Evolutionary conservation across 2,329 filamentous ascomycete species (phyloP), one percentile per base, ranked within the genome.

Genomic region (Rhinocladiella similis): DNA sequence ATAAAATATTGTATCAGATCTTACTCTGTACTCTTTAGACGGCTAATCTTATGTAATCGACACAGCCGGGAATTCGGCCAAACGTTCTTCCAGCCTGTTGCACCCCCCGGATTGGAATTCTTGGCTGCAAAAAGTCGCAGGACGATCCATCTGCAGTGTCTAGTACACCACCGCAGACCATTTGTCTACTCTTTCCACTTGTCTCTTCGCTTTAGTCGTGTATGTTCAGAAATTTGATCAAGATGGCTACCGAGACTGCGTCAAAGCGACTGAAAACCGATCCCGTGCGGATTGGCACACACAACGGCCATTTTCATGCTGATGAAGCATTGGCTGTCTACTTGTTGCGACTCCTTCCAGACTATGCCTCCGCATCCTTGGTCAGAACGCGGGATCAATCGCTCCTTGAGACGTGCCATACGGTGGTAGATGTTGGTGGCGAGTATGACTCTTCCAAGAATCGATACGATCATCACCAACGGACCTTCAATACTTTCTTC

Each of bases 261-360:
- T 77, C 87, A 61, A 97, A 97, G 77, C 88, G 90, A 73, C 77
- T 95, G 72, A 96, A 96, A 82, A 90, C 87, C 66, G 80, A 83
- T 61, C 75, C 77, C 61, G 77, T 88, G 63, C 76, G 85, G 66
- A 95, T 97, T 71, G 94, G 92, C 70, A 99, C 94, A 27, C 94
- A 99, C 83, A 97, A 88, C 77, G 94, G 94, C 66, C 91, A 97
- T 80, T 99, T 99, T 83, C 94, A 99, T 79, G 94, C 94, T 72
- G 94, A 99, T 75, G 94, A 99, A 79, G 93, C 94, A 59, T 85
- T 99, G 42, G 94, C 94, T 56, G 92, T 99, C 63, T 91, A 96
- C 80, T 91, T 99, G 81, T 89, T 99, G 66, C 91, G 91, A 63
- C 83, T 89, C 55, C 88, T 97, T 16, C 93, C 94, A 19, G 77